Evolutionary conservation across 768 basidiomycete species (phyloP), one percentile per base, ranked within the genome.

Genomic region (Mrakia gelida): DNA sequence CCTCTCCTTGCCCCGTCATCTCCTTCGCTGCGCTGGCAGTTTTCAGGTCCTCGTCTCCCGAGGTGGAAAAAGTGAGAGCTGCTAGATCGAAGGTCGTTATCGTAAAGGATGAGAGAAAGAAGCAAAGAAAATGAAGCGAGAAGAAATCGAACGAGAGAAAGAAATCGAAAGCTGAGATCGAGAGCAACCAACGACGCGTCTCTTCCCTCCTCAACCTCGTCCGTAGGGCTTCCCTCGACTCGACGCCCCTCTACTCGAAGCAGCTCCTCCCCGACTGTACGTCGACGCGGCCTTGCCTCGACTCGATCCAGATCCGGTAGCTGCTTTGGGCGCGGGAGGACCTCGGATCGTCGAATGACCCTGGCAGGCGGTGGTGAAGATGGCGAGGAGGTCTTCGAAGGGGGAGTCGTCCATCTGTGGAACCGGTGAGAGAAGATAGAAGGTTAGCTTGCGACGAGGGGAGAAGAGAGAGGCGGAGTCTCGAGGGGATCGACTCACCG

Each of bases 211-310:
- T 41, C 67, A 34, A 41, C 38, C 67, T 0, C 67, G 67, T n/a
- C 34, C 41, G 41, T 70, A 70, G 34, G 67, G 67, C 67, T 70
- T 70, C 4, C 67, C 67, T 41, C 38, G 34, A 41, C 38, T 41
- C 32, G 67, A 18, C 1, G 67, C 67, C 5, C 67, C 67, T 70
- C 67, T 21, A 26, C 38, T 41, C 18, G 38, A 41, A 23, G 23
- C 1, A 1, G 67, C 15, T 70, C 67, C 67, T 10, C 67, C 38
- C 11, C 38, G 13, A 16, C 38, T 38, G 38, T 8, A 38, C 38
- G 41, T 3, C 26, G 67, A 65, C 30, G 63, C 11, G 6, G 67
- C 67, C 41, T 70, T 70, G 10, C 67, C 67, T 43, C 67, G 67
- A 70, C 67, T 70, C 16, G 67, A 70, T 2, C 67, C 67, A 3